Evolutionary conservation across 1,284 basidiomycete species (phyloP), one percentile per base, ranked within the genome.

Genomic region (Cryptococcus sp.): DNA sequence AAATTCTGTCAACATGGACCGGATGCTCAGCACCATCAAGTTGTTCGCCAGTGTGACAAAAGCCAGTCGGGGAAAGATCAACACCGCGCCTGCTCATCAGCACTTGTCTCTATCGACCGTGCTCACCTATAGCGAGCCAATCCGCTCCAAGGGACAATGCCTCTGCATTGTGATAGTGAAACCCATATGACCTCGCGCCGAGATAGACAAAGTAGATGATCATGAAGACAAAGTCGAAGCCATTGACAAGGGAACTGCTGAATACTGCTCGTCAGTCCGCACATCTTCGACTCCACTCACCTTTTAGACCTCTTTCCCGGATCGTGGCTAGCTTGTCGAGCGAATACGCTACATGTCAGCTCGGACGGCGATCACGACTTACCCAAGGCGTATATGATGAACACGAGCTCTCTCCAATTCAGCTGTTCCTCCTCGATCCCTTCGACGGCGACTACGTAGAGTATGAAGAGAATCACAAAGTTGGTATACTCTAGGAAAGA

Each of bases 321-420:
- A 94, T 87, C 3, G 90, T 85, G 9, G 92, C 92, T 12, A 92
- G 75, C 67, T 93, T 94, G 68, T 97, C 92, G 4, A 97, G 76
- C 0, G 86, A 82, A 68, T 95, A 95, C 0, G 91, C 78, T 71
- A n/a, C n/a, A n/a, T n/a, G n/a, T n/a, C n/a, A n/a, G 52, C 50
- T 43, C 11, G n/a, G 34, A 11, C n/a, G 18, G 11, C 7, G 7
- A n/a, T 36, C 34, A n/a, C 2, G 10, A 48, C 65, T 54, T 24
- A 75, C 75, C 88, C 32, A 90, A 74, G 0, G 85, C 84, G 68
- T 90, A 93, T 4, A 85, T 63, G 81, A 93, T 89, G 68, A 94
- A 94, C 1, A 79, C 48, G 1, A 77, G 62, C 66, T 94, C 90
- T 5, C 80, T 68, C 2, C 63, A 50, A 61, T 87, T 91, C 53